Conservation (phyloP, 306 rosid species). For the Mucuna pruriens region DNA sequence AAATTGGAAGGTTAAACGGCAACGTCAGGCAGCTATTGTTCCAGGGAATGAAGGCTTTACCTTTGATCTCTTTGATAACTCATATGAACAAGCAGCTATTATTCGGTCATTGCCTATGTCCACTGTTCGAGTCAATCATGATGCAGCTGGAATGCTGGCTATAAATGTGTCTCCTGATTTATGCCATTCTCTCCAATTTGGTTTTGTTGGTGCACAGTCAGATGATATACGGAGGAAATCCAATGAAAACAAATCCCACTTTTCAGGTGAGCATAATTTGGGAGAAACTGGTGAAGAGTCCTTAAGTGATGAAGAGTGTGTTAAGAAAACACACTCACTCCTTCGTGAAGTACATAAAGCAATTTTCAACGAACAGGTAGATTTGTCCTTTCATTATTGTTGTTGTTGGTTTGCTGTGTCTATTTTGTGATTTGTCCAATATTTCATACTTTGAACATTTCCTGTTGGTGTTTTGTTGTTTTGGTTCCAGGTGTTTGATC, state of each 20-base stretch:
- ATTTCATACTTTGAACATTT: slow-evolving; percentile 8
- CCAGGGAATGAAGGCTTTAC: slow-evolving; percentile 96
- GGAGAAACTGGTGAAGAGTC: slow-evolving; percentile 63
- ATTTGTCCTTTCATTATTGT: slow-evolving; percentile 2
- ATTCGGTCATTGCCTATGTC: slow-evolving; percentile 66
- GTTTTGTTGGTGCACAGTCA: slow-evolving; percentile 58
- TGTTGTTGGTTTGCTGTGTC: slow-evolving; percentile 6
- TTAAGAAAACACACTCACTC: slow-evolving; percentile 76
- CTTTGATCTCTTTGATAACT: slow-evolving; percentile 89
- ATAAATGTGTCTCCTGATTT: slow-evolving; percentile 73
- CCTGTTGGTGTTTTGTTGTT: slow-evolving; percentile 34
- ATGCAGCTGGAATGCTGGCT: slow-evolving; percentile 89
- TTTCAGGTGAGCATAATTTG: slow-evolving; percentile 46
- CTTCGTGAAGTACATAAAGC: slow-evolving; percentile 85
- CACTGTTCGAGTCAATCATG: slow-evolving; percentile 78
- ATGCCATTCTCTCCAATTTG: slow-evolving; percentile 73
- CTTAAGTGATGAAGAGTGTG: slow-evolving; percentile 62
- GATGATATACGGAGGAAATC: slow-evolving; percentile 48
- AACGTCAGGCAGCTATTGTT: slow-evolving; percentile 72
- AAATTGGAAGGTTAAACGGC: slow-evolving; percentile 98
- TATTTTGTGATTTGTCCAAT: slow-evolving; percentile 14
- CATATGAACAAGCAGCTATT: slow-evolving; percentile 67
- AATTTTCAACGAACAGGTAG: slow-evolving; percentile 79
- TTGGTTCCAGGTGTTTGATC: slow-evolving; percentile 79
- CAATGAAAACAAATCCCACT: slow-evolving; percentile 41